Evolutionary conservation across 1,284 basidiomycete genomes (phyloP).

Genomic region (Papiliotrema nemorosa): DNA sequence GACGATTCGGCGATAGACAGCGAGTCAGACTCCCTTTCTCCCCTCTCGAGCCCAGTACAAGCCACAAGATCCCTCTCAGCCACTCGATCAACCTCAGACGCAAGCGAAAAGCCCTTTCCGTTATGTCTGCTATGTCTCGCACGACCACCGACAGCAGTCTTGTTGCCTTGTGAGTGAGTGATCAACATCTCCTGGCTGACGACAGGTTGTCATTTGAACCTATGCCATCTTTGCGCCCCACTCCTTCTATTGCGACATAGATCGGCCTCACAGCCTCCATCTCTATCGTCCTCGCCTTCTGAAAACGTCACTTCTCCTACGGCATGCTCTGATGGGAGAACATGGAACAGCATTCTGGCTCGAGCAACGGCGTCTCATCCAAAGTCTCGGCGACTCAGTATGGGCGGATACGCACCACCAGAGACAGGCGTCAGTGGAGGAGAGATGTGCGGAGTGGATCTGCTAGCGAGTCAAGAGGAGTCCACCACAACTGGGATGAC

Average conservation of each 20-base stretch:
- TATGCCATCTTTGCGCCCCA: constrained; percentile 40
- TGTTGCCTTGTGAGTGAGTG: constrained; percentile 33
- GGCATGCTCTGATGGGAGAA: too few relatives aligned
- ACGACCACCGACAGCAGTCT: constrained; percentile 32
- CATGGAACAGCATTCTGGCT: constrained; percentile 23
- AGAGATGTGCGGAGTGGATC: constrained; percentile 16
- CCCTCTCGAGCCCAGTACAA: neutral
- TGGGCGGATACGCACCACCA: constrained; percentile 27
- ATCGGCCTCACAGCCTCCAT: neutral
- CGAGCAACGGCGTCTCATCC: constrained; percentile 28
- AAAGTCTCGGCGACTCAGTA: constrained; percentile 19
- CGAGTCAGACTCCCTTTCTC: constrained; percentile 1
- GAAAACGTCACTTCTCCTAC: neutral
- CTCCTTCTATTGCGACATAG: constrained; percentile 11
- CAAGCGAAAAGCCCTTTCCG: constrained; percentile 18
- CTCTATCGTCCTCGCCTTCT: constrained; percentile 1
- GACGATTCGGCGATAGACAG: neutral
- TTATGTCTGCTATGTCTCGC: constrained; percentile 34
- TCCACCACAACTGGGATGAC: neutral
- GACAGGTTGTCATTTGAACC: constrained; percentile 38
- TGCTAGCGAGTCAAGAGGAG: constrained; percentile 2
- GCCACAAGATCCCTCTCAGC: neutral
- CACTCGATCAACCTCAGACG: neutral
- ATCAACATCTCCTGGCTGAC: constrained; percentile 1
- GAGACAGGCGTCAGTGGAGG: constrained; percentile 12